phyloP scores from a whole-genome alignment of 768 basidiomycete genomes.

The Boletus rubroflammeus region DNA sequence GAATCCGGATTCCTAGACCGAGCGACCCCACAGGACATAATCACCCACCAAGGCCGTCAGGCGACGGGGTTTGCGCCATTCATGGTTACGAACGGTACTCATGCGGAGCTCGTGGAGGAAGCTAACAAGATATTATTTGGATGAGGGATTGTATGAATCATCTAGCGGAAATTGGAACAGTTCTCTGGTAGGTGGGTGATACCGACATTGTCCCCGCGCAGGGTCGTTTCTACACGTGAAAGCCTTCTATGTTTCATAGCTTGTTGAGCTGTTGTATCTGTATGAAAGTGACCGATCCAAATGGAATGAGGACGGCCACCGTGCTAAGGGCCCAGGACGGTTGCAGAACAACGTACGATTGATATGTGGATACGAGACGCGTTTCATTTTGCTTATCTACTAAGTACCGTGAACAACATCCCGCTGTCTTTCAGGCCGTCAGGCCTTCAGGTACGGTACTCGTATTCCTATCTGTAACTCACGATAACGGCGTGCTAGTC shows the following conservation, averaged over 20 bases:
- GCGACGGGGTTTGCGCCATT: constrained; percentile 45
- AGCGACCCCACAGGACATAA: constrained; percentile 34
- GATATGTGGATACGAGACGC: not conserved
- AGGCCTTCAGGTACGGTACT: too few relatives aligned
- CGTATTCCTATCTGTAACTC: not conserved
- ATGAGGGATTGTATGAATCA: not conserved
- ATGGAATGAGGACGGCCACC: not conserved
- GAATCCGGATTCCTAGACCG: constrained; percentile 44
- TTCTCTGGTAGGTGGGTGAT: not conserved
- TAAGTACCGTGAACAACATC: not conserved
- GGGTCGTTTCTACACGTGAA: not conserved
- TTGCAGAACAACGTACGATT: not conserved
- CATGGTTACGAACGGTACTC: constrained; percentile 5
- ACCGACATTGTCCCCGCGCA: not conserved
- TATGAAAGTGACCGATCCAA: not conserved
- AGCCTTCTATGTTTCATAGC: not conserved
- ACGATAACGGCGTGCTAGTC: not conserved
- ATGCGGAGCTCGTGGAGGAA: constrained; percentile 21
- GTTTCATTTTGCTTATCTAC: not conserved
- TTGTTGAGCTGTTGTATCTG: not conserved
- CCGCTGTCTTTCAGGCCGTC: not conserved
- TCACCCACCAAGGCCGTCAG: constrained; percentile 33
- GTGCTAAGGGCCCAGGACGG: not conserved
- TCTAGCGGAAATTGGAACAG: not conserved
- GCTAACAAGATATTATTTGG: constrained; percentile 28